Conservation (phyloP, 495 filamentous ascomycete genomes). For the Annulohypoxylon maeteangense region DNA sequence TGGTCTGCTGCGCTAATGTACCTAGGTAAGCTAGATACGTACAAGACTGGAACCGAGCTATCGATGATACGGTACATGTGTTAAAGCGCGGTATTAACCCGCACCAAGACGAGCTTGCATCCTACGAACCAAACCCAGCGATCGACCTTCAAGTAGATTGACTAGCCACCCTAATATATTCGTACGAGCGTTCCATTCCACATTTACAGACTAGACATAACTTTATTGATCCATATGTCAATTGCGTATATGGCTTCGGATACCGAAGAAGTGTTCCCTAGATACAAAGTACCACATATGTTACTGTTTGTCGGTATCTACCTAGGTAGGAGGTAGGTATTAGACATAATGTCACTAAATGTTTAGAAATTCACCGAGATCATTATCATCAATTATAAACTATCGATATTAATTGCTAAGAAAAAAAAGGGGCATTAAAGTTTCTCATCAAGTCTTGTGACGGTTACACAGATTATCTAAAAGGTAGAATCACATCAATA, state of each 20-base stretch:
- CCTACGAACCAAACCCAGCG: constrained; percentile 40
- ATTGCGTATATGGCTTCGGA: background rate
- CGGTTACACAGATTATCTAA: constrained; percentile 27
- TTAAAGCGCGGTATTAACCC: constrained; percentile 38
- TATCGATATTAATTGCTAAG: background rate
- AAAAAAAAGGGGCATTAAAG: constrained; percentile 1
- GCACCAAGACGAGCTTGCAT: constrained; percentile 31
- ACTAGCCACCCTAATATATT: constrained; percentile 26
- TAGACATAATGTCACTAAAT: background rate
- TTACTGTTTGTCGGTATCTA: background rate
- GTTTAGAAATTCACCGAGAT: background rate
- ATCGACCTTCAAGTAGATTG: constrained; percentile 39
- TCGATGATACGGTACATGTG: constrained; percentile 43
- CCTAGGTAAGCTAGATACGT: constrained; percentile 30
- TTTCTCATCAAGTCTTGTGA: background rate
- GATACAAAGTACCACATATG: no score
- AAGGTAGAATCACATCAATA: constrained; percentile 1
- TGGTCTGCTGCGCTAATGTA: constrained; percentile 32
- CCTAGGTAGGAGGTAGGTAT: background rate
- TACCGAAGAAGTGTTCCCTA: background rate
- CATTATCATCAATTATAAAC: background rate
- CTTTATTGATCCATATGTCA: background rate
- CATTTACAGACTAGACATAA: background rate
- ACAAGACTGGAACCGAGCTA: constrained; percentile 34
- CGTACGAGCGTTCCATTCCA: constrained; percentile 3